Evolutionary conservation across 2,329 filamentous ascomycete species (phyloP).

Genomic region (Scedosporium aurantiacum): DNA sequence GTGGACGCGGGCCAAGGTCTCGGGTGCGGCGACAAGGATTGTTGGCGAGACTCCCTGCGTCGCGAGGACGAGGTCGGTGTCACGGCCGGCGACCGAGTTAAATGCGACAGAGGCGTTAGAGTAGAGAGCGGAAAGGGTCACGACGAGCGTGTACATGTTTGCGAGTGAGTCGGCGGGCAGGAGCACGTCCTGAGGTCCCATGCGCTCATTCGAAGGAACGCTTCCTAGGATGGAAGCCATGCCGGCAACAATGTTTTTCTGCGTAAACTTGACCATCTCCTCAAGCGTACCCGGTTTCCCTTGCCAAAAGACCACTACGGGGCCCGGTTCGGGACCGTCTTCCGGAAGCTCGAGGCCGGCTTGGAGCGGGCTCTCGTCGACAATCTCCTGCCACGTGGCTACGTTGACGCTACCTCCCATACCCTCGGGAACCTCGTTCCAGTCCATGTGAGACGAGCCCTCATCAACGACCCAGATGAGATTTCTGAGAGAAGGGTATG

Average conservation of each 20-base stretch:
- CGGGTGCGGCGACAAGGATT: constrained; percentile 66
- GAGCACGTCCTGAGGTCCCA: constrained; percentile 68
- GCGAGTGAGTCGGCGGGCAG: constrained; percentile 74
- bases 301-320: constrained; percentile 59
- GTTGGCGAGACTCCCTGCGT: constrained; percentile 69
- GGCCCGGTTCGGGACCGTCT: constrained; percentile 38
- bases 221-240: constrained; percentile 67
- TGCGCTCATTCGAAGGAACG: constrained; percentile 62
- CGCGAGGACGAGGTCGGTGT: constrained; percentile 60
- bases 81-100: constrained; percentile 72
- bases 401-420: constrained; percentile 66
- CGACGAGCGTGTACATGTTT: constrained; percentile 64
- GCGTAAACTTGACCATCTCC: constrained; percentile 72
- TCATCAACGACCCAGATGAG: constrained; percentile 89
- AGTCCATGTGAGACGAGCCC: constrained; percentile 86
- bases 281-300: constrained; percentile 37
- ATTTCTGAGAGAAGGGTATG: constrained; percentile 60
- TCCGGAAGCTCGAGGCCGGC: constrained; percentile 54
- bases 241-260: constrained; percentile 77
- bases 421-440: constrained; percentile 76
- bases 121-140: constrained; percentile 74
- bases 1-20: constrained; percentile 60
- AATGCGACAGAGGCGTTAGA: constrained; percentile 77
- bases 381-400: constrained; percentile 84
- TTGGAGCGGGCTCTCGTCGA: constrained; percentile 55